Evolutionary conservation across 345 rosid species (phyloP).

Genomic region (Clarkia xantiana): DNA sequence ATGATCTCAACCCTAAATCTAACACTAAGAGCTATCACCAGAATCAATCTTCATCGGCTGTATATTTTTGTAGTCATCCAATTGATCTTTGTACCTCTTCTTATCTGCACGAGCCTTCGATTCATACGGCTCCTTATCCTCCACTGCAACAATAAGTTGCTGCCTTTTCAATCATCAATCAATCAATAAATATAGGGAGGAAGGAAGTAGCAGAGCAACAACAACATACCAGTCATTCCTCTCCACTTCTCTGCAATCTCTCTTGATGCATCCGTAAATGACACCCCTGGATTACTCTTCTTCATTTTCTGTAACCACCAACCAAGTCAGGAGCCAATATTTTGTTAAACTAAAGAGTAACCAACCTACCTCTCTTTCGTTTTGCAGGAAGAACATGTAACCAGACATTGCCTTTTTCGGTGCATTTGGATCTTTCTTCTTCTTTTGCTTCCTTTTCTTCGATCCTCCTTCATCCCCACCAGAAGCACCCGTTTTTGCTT

Average conservation of each 20-base stretch:
- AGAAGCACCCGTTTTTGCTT: too few relatives aligned
- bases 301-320: conserved; percentile 43
- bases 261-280: conserved; percentile 44
- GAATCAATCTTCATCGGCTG: conserved; percentile 58
- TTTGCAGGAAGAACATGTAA: conserved; percentile 54
- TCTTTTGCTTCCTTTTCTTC: conserved; percentile 66
- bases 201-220: neutral
- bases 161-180: neutral
- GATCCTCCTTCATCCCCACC: conserved; percentile 58
- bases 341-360: neutral
- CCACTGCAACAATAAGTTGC: conserved; percentile 20
- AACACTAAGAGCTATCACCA: conserved; percentile 7
- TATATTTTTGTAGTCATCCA: conserved; percentile 57
- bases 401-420: conserved; percentile 60
- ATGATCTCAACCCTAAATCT: too few relatives aligned
- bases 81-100: conserved; percentile 57
- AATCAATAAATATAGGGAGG: neutral
- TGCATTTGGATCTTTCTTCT: conserved; percentile 95
- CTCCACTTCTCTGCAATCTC: conserved; percentile 77
- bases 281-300: conserved; percentile 64
- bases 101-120: conserved; percentile 64
- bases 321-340: conserved; percentile 1
- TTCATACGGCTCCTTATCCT: conserved; percentile 74
- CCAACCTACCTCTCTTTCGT: conserved; percentile 75
- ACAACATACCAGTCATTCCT: conserved; percentile 45